Percentiles rank a stretch among this genome's conserved stretches.
Evolutionary conservation across 495 filamentous ascomycete genomes (phyloP).

Genomic region (Copromyces sp.): DNA sequence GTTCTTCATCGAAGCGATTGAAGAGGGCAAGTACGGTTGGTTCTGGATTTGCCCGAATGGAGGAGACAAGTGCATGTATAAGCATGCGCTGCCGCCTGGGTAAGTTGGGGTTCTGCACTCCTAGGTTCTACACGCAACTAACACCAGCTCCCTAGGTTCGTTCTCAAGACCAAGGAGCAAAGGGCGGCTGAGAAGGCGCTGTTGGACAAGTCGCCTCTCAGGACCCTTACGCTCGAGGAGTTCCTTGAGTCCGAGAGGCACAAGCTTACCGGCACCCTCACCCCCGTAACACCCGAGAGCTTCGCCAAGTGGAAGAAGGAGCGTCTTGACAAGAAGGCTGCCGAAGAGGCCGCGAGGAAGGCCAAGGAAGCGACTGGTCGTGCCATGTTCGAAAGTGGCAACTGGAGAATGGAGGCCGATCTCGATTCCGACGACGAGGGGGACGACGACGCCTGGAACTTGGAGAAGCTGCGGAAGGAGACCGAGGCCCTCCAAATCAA

Average conservation of each 20-base stretch:
- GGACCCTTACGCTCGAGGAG: conserved; percentile 92
- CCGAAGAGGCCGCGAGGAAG: conserved; percentile 73
- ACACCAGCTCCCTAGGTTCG: conserved; percentile 49
- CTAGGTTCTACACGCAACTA: conserved; percentile 16
- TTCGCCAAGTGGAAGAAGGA: conserved; percentile 96
- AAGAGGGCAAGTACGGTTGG: conserved; percentile 98
- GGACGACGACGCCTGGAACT: conserved; percentile 61
- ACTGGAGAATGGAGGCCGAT: conserved; percentile 68
- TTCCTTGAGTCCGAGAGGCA: conserved; percentile 92
- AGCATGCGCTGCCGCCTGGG: conserved; percentile 88
- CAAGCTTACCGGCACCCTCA: conserved; percentile 81
- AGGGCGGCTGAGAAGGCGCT: conserved; percentile 93
- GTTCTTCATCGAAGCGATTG: conserved; percentile 94
- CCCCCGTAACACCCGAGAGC: conserved; percentile 81
- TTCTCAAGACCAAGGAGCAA: conserved; percentile 97
- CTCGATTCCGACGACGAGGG: conserved; percentile 48
- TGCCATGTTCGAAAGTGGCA: conserved; percentile 90
- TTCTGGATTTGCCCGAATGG: conserved; percentile 98
- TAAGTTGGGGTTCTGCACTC: conserved; percentile 32
- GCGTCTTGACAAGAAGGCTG: conserved; percentile 87
- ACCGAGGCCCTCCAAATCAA: conserved; percentile 54
- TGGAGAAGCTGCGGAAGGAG: conserved; percentile 63
- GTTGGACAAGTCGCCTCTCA: conserved; percentile 89
- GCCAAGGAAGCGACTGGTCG: conserved; percentile 93
- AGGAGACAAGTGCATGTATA: conserved; percentile 97